Evolutionary conservation across 257 asterid genomes (phyloP), one percentile per base, ranked within the genome.

Genomic region (Asclepias syriaca): DNA sequence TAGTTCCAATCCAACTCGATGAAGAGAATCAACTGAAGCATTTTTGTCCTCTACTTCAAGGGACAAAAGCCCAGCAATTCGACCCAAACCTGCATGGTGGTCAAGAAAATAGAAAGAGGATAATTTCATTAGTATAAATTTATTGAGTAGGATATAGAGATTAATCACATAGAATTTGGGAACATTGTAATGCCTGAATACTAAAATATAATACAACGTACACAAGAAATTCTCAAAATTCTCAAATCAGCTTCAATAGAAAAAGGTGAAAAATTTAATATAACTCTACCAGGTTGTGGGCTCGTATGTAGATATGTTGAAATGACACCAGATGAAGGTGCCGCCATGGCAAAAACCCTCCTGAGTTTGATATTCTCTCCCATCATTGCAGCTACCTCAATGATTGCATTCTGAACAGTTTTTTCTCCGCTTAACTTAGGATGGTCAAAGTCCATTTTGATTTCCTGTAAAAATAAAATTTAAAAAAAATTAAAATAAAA

Each of bases 291-390:
- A 79, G 96, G 95, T 56, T 82, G 96, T 70, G 99, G 96, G 74
- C 97, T 90, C 37, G 95, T 81, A 75, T 92, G 98, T 67, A 92
- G 93, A 84, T 92, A 95, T 5, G 98, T 88, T 70, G 98, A 88
- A 75, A 92, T 50, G 66, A 90, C 95, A 77, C 98, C 97, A 70
- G 83, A 74, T 16, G 97, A 77, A 46, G 98, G 92, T 22, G 84
- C 77, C 13, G 87, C 75, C 83, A 92, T 65, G 37, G 84, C 67
- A 72, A 87, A 86, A 63, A 90, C 97, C 71, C 96, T 89, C 81
- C 99, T 90, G 72, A 95, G 93, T 82, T 90, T 92, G 80, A 95
- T 86, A 85, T 95, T 92, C 89, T 95, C 99, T 69, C 99, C 99
- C 97, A 92, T 90, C 89, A 92, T 90, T 74, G 96, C 97, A 81